Conservation (phyloP, 768 basidiomycete genomes). For the Kwoniella botswanensis region DNA sequence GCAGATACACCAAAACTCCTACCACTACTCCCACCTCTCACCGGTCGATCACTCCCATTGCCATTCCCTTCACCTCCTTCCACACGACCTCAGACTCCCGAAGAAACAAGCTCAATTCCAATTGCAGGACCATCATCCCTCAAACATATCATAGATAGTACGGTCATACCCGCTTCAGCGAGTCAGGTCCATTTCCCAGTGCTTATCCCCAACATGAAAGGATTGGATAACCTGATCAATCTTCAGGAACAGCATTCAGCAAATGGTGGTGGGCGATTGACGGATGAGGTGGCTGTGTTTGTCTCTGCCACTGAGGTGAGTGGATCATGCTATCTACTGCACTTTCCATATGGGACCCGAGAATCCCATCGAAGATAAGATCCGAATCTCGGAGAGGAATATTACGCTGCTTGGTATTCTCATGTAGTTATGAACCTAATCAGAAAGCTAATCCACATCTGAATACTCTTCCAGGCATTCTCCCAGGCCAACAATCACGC, state of each 20-base stretch:
- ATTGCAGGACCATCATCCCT: background rate
- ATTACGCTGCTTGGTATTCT: no score
- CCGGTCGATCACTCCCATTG: conserved; percentile 11
- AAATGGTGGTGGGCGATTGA: conserved; percentile 61
- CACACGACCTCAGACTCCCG: conserved; percentile 55
- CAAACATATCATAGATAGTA: conserved; percentile 9
- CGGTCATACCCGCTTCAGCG: conserved; percentile 9
- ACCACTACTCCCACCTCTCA: conserved; percentile 25
- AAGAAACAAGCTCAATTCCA: no score
- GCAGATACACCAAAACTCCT: conserved; percentile 81
- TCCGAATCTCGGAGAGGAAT: no score
- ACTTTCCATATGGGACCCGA: no score
- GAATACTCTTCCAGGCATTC: conserved; percentile 61
- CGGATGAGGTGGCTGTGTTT: conserved; percentile 87
- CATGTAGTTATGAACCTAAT: no score
- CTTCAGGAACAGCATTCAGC: conserved; percentile 63
- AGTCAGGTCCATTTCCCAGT: conserved; percentile 72
- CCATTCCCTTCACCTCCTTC: conserved; percentile 48
- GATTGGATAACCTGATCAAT: conserved; percentile 70
- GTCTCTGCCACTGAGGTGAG: conserved; percentile 77
- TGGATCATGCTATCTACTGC: background rate
- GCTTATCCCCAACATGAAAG: conserved; percentile 78
- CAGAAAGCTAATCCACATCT: background rate
- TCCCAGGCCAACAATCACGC: conserved; percentile 82
- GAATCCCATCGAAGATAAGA: no score